These are phyloP conservation scores for Eucalyptus caleyi DNA, from an alignment of 345 rosid species.

Conservation along the genomic window DNA sequence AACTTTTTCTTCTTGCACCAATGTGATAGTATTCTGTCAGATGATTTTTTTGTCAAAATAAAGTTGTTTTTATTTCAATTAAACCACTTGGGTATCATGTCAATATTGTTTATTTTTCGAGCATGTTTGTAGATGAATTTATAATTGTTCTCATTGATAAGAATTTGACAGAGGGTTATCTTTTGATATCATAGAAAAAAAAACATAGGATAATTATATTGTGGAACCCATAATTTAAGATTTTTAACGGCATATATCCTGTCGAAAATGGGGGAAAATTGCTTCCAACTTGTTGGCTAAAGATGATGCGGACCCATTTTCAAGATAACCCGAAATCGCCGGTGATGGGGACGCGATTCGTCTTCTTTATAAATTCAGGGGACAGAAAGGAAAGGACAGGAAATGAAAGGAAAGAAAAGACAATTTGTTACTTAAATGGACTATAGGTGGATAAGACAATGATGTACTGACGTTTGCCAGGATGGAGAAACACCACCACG, in stretches of 20 bases:
- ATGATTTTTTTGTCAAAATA: background rate
- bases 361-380: background rate
- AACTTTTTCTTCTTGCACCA: background rate
- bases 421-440: background rate
- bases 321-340: background rate
- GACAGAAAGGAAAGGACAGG: background rate
- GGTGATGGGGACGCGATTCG: background rate
- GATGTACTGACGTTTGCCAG: too few species aligned
- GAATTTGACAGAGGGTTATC: too few species aligned
- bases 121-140: accelerated
- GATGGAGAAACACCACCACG: background rate
- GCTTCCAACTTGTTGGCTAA: background rate
- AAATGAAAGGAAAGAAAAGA: background rate
- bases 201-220: too few species aligned
- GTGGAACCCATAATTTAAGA: too few species aligned
- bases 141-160: background rate
- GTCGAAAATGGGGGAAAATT: too few species aligned
- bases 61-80: background rate
- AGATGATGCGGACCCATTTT: background rate
- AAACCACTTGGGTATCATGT: accelerated
- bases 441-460: background rate
- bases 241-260: accelerated
- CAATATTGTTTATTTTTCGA: too few species aligned
- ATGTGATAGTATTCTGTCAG: background rate
- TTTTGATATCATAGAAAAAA: too few species aligned